Percentiles rank a stretch among this genome's conserved stretches.
Evolutionary conservation across 139 green algal genomes (phyloP).

Genomic region (Micromonas commoda): DNA sequence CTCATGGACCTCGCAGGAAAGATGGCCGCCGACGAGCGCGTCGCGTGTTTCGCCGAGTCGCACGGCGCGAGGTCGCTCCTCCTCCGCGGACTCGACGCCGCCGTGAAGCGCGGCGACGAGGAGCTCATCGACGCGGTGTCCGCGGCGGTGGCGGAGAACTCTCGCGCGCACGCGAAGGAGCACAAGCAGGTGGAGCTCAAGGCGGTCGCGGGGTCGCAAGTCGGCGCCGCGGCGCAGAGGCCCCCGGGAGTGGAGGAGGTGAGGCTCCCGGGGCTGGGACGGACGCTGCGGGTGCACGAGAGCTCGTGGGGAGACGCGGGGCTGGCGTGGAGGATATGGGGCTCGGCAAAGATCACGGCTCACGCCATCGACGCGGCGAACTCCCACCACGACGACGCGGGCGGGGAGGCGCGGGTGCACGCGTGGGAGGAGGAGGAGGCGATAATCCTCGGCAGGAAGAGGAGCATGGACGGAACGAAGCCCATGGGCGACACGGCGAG

Average conservation of each 20-base stretch:
- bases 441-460: too few relatives aligned
- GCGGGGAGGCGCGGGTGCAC: too few relatives aligned
- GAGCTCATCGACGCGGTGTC: neutral
- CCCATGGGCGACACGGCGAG: too few relatives aligned
- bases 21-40: neutral
- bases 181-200: neutral
- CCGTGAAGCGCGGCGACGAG: neutral
- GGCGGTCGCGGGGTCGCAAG: neutral
- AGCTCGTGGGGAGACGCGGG: constrained; percentile 22
- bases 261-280: neutral
- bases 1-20: neutral
- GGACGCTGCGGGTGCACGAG: constrained; percentile 19
- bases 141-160: neutral
- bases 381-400: neutral
- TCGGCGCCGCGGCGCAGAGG: neutral
- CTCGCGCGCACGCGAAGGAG: neutral
- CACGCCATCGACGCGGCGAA: neutral
- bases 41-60: neutral
- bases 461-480: too few relatives aligned
- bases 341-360: neutral
- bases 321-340: constrained; percentile 31
- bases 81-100: neutral
- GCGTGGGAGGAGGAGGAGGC: too few relatives aligned
- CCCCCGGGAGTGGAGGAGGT: neutral
- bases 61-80: neutral